Conservation (phyloP, 2,329 filamentous ascomycete genomes). For the Trichothecium roseum region DNA sequence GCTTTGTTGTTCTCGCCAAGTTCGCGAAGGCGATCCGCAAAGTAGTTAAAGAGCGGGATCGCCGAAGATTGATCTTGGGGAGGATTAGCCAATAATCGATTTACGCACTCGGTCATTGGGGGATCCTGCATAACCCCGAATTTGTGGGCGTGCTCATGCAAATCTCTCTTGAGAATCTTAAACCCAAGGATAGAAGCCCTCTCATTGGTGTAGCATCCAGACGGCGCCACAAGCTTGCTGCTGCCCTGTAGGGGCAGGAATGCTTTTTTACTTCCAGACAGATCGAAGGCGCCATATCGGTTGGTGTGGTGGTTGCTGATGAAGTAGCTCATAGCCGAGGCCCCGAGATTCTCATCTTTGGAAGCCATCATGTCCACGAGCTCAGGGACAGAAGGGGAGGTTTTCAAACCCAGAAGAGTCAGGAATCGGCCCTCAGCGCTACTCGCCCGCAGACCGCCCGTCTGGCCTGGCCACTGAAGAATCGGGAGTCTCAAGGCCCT, state of each 20-base stretch:
- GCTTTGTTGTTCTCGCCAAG: constrained; percentile 51
- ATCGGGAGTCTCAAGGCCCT: constrained; percentile 63
- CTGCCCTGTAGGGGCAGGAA: constrained; percentile 67
- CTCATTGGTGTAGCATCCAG: constrained; percentile 73
- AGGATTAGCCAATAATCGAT: constrained; percentile 59
- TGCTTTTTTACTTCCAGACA: constrained; percentile 40
- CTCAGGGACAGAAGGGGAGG: constrained; percentile 60
- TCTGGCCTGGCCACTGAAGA: constrained; percentile 67
- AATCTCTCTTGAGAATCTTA: constrained; percentile 60
- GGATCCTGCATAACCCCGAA: constrained; percentile 83
- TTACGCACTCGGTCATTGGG: constrained; percentile 65
- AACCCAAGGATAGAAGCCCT: constrained; percentile 71
- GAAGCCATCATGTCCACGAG: constrained; percentile 70
- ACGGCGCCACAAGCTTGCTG: constrained; percentile 59
- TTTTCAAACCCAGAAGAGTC: constrained; percentile 58
- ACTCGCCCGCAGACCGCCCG: constrained; percentile 49
- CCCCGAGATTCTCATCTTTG: constrained; percentile 46
- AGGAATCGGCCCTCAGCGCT: constrained; percentile 71
- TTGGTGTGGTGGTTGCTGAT: constrained; percentile 70
- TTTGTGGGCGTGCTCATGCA: constrained; percentile 72
- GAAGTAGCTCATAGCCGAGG: constrained; percentile 70
- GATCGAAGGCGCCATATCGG: constrained; percentile 57
- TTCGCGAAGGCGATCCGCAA: constrained; percentile 67
- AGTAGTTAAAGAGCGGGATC: constrained; percentile 68
- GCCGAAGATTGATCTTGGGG: constrained; percentile 60